Base-by-base conservation (phyloP, 2,329 filamentous ascomycete genomes). In the Coniella lustricola region DNA sequence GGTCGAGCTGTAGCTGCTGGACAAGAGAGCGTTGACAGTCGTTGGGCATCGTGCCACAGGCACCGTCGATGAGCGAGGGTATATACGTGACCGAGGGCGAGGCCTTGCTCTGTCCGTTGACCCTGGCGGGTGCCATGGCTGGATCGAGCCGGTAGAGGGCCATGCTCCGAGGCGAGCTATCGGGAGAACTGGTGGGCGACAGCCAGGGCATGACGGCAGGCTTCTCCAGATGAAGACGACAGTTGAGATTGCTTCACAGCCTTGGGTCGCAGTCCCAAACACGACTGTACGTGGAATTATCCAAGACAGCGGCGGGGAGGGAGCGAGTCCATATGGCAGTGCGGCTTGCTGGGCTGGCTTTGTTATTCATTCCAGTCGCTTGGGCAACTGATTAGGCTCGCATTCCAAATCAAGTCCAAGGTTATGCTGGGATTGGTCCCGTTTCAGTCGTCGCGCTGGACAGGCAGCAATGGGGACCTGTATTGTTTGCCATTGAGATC, bases 21-120 rank as follows among this genome's bases (percentile, higher is more conserved):
- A 51, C 39, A 3, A 56, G 44, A 1, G 57, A 55, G 31, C 58
- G 54, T 50, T 59, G 60, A 5, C 25, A 29, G 25, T 53, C 53
- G 14, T 60, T 57, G 1, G 63, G 62, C 8, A 57, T 55, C 1
- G 64, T 67, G 12, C 64, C 63, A 45, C 61, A 63, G 0, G 64
- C 61, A 3, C 62, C 60, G 44, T 67, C 65, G 49, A 64, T 62
- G 7, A 67, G 57, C 0, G 65, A 59, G 14, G 65, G 64, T 42
- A 67, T 61, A 52, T 64, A 67, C 0, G 60, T 64, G 17, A 66
- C 51, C 3, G 56, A 48, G 10, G 51, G 51, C 18, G 48, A 34
- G 34, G 31, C 12, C 8, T 39, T n/a, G 32, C 18, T 14, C 5
- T 13, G 17, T 3, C n/a, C 31, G 5, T 29, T 5, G 25, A 29